Conservation (phyloP, 495 filamentous ascomycete species). For the Penicillium riverlandense region DNA sequence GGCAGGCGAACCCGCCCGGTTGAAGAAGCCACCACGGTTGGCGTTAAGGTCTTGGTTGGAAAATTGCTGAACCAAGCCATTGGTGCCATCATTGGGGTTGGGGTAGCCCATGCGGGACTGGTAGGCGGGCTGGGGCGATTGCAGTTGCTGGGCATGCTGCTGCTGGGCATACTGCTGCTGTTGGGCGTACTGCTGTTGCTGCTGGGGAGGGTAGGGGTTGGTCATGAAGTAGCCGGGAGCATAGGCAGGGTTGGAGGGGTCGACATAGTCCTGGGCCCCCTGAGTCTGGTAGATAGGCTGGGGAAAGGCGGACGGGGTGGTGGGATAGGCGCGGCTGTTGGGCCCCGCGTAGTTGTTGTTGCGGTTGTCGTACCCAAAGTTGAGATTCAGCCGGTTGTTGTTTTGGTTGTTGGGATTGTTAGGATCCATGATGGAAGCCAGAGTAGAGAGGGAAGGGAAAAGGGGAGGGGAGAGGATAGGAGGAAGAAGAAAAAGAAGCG, state of each 20-base stretch:
- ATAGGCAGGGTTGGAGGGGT: slow-evolving; percentile 42
- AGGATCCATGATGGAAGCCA: slow-evolving; percentile 34
- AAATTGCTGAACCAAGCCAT: slow-evolving; percentile 89
- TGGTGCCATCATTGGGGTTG: slow-evolving; percentile 55
- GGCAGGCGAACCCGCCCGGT: slow-evolving; percentile 60
- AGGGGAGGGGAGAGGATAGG: background rate
- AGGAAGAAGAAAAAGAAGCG: background rate
- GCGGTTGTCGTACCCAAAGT: slow-evolving; percentile 59
- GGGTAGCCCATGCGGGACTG: slow-evolving; percentile 41
- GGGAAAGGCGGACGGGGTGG: slow-evolving; percentile 92
- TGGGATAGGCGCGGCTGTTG: slow-evolving; percentile 82
- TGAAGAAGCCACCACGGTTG: slow-evolving; percentile 59
- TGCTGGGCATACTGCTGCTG: slow-evolving; percentile 61
- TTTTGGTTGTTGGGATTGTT: slow-evolving; percentile 44
- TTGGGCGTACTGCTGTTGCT: slow-evolving; percentile 44
- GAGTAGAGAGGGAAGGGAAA: background rate
- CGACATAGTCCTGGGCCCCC: slow-evolving; percentile 47
- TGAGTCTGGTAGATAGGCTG: slow-evolving; percentile 75
- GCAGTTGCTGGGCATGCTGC: slow-evolving; percentile 41
- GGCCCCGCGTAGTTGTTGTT: slow-evolving; percentile 53
- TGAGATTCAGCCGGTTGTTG: slow-evolving; percentile 57
- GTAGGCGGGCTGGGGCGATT: slow-evolving; percentile 44
- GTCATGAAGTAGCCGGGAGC: slow-evolving; percentile 60
- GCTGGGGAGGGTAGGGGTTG: slow-evolving; percentile 50
- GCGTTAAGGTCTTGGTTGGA: slow-evolving; percentile 91